Base-by-base conservation (phyloP, 139 green algal species). In the Edaphochlamys debaryana region DNA sequence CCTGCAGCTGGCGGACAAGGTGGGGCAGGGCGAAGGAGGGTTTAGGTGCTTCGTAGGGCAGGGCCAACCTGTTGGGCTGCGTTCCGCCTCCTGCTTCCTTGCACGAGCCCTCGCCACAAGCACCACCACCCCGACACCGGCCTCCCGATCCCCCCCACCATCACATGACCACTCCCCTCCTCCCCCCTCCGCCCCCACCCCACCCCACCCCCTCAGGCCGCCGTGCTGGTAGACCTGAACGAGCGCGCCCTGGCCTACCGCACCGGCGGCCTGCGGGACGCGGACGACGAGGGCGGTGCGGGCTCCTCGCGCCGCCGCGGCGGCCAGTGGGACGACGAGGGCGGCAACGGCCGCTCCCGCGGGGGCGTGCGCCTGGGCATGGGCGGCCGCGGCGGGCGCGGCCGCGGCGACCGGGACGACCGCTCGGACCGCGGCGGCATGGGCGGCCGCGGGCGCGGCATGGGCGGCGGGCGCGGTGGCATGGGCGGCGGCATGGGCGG, bases 141-240 rank as follows among this genome's bases (percentile, higher is more conserved):
- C n/a, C n/a, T n/a, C n/a, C n/a, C n/a, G n/a, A n/a, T n/a, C n/a
- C n/a, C n/a, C n/a, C n/a, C n/a, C n/a, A n/a, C n/a, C n/a, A n/a
- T n/a, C n/a, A n/a, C n/a, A n/a, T n/a, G n/a, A n/a, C n/a, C n/a
- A n/a, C n/a, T n/a, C n/a, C n/a, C n/a, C n/a, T n/a, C n/a, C n/a
- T n/a, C 56, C 56, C 11, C 56, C 56, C 56, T 64, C 56, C 56
- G 5, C 56, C 56, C 30, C 56, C 22, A 5, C 56, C 15, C 22
- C 56, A 13, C 56, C 17, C 56, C 34, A 48, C 69, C n/a, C 19
- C 17, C 52, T 54, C n/a, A 62, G 48, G 89, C 64, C 34, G 90
- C 88, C 0, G 85, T 95, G 2, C 84, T 99, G 48, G 92, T 99
- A n/a, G 97, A 99, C 79, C 90, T 98, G 36, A 99, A 99, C 84